Evolutionary conservation across 208 protist genomes (phyloP), one percentile per base, ranked within the genome.

Genomic region (Crithidia thermophila): DNA sequence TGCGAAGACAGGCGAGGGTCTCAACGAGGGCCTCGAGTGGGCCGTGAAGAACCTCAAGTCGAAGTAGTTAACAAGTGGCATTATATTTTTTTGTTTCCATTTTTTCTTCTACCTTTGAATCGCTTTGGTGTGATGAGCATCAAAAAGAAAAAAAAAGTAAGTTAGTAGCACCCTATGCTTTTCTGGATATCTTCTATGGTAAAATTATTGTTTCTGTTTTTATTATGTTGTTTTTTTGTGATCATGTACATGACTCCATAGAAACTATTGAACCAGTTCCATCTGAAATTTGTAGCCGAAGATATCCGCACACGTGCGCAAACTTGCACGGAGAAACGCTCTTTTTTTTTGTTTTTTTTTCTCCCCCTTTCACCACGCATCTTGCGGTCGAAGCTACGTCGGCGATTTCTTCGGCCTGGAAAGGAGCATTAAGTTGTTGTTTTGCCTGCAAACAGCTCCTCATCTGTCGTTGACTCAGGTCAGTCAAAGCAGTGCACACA

Each of bases 11-110:
- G 93, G 90, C 7, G 87, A 95, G 46, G 93, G 93, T 7, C 83
- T 97, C 25, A 58, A 93, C 23, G 93, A 95, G 51, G 93, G 93
- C 16, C 66, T 97, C 47, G 86, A 93, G 71, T 97, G 91, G 93
- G 76, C 90, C 18, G 79, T 96, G 16, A 94, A 97, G 76, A 92
- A 77, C 52, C 63, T 94, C 14, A 96, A 94, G 61, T 21, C 52
- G 6, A 69, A 68, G 69, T 65, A 51, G 57, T 49, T 37, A 2
- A 13, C 16, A 30, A 31, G 4, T 37, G 23, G 5, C 20, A 57
- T 27, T 69, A 37, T 52, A 60, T 61, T 66, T 63, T 55, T 53
- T 69, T 83, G 65, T 28, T 73, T 18, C 30, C 31, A 40, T 69
- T 65, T 23, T 49, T 45, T 71, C 30, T 28, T 69, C 20, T 31